Percentiles rank a stretch among this genome's conserved stretches.
These are phyloP conservation scores for Myriosclerotinia curreyana DNA, from an alignment of 2,329 filamentous ascomycete genomes.

Conservation along the genomic window DNA sequence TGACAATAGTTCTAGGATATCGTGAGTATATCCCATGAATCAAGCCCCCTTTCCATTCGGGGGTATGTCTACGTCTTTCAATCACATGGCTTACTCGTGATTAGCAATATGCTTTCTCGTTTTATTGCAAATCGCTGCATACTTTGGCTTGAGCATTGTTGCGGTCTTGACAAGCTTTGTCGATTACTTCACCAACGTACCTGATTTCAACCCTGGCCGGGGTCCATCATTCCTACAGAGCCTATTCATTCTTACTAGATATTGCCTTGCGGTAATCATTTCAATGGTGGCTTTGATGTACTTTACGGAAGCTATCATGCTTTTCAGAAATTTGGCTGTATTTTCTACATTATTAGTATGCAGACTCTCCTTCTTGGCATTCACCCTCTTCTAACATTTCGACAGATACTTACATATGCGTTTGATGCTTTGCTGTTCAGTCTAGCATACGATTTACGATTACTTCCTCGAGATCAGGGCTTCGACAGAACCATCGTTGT, in stretches of 20 bases:
- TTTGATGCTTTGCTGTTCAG: slow-evolving; percentile 33
- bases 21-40: slow-evolving; percentile 2
- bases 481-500: slow-evolving; percentile 24
- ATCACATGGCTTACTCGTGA: slow-evolving; percentile 27
- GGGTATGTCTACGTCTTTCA: not conserved
- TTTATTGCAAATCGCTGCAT: slow-evolving; percentile 32
- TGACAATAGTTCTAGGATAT: slow-evolving; percentile 8
- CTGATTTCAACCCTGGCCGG: slow-evolving; percentile 1
- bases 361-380: not conserved
- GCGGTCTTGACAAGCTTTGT: slow-evolving; percentile 23
- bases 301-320: slow-evolving; percentile 28
- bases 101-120: slow-evolving; percentile 35
- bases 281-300: slow-evolving; percentile 17
- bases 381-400: slow-evolving; percentile 19
- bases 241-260: slow-evolving; percentile 9
- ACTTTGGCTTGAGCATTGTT: slow-evolving; percentile 25
- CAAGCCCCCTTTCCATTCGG: not conserved
- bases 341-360: slow-evolving; percentile 34
- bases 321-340: slow-evolving; percentile 32
- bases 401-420: slow-evolving; percentile 35
- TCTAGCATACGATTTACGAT: slow-evolving; percentile 24
- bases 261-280: slow-evolving; percentile 7
- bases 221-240: slow-evolving; percentile 3
- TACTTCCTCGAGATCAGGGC: slow-evolving; percentile 26
- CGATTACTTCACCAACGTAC: slow-evolving; percentile 22